Evolutionary conservation across 441 rosid genomes (phyloP).

Genomic region (Corymbia citriodora): DNA sequence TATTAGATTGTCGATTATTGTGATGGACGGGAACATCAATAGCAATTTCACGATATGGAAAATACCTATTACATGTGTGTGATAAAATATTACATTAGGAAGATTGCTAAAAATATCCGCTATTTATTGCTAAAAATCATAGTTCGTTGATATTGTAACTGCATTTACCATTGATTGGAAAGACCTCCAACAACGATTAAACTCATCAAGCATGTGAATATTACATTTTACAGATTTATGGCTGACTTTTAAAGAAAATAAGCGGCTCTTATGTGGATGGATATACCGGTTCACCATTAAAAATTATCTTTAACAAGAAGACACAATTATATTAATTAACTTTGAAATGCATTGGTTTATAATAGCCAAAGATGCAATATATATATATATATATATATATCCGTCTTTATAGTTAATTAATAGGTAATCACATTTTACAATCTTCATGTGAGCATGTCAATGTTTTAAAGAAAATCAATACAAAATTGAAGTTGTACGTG

Average conservation of each 20-base stretch:
- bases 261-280: neutral
- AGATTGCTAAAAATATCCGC: neutral
- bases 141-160: neutral
- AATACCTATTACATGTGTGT: neutral
- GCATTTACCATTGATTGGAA: neutral
- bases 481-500: no score
- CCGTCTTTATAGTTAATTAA: no score
- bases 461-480: no score
- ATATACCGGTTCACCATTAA: neutral
- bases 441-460: no score
- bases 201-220: neutral
- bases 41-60: neutral
- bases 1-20: neutral
- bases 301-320: neutral
- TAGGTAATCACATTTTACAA: neutral
- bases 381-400: no score
- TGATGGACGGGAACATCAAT: neutral
- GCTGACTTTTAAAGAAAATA: neutral
- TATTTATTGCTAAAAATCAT: neutral
- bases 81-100: neutral
- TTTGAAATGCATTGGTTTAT: no score
- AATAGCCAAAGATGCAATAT: no score
- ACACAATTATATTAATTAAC: neutral
- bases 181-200: neutral
- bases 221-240: neutral